Evolutionary conservation across 352 stramenopile genomes (phyloP).

Genomic region (Pythium insidiosum): DNA sequence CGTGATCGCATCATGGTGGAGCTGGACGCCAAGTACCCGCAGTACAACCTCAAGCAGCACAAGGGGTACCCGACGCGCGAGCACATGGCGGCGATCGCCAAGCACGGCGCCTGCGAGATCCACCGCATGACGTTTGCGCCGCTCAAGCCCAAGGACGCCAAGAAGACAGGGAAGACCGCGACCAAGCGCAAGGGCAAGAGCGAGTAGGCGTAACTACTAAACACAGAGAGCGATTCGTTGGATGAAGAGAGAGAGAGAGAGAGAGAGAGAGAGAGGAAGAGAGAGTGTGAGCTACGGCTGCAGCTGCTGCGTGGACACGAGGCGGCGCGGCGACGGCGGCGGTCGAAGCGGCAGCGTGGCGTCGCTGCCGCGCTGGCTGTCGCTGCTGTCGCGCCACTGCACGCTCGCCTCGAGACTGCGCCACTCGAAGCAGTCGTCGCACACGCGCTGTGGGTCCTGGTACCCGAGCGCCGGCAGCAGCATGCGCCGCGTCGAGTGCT

Average conservation of each 20-base stretch:
- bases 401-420: too few species aligned
- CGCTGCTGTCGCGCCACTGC: not conserved
- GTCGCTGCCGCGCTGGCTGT: slow-evolving; percentile 2
- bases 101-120: slow-evolving; percentile 89
- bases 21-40: slow-evolving; percentile 89
- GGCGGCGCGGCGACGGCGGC: too few species aligned
- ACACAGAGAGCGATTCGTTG: too few species aligned
- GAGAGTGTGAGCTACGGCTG: too few species aligned
- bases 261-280: too few species aligned
- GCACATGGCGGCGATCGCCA: slow-evolving; percentile 86
- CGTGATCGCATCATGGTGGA: slow-evolving; percentile 96
- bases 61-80: slow-evolving; percentile 95
- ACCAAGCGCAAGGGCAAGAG: slow-evolving; percentile 1
- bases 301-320: too few species aligned
- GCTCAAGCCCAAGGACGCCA: slow-evolving; percentile 74
- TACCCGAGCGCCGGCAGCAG: slow-evolving; percentile 63
- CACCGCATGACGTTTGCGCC: slow-evolving; percentile 96
- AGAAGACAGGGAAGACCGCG: slow-evolving; percentile 6
- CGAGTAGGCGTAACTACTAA: too few species aligned
- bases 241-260: too few species aligned
- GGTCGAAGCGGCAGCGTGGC: not conserved
- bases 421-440: slow-evolving; percentile 76
- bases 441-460: slow-evolving; percentile 68
- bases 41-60: slow-evolving; percentile 93
- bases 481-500: slow-evolving; percentile 72